Base-by-base conservation (phyloP, 169 alveolate species). In the Hepatocystis sp. region DNA sequence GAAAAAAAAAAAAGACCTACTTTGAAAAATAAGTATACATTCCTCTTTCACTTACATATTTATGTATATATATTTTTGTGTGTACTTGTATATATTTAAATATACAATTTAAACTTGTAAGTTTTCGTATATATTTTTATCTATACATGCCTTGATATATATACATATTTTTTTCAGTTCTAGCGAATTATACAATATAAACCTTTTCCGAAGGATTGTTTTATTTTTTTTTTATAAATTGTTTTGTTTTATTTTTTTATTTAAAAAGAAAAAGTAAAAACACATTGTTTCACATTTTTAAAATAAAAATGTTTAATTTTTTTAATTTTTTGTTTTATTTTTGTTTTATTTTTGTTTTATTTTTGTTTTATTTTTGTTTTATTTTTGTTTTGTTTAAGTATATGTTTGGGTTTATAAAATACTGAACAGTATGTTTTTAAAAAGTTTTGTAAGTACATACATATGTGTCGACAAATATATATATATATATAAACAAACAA, bases 121-220 rank as follows among this genome's bases (percentile, higher is more conserved):
- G n/a, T n/a, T n/a, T n/a, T n/a, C n/a, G n/a, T n/a, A n/a, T n/a
- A n/a, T n/a, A n/a, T n/a, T n/a, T n/a, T n/a, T n/a, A n/a, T n/a
- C n/a, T n/a, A n/a, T n/a, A n/a, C n/a, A n/a, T n/a, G n/a, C n/a
- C n/a, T n/a, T n/a, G n/a, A n/a, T n/a, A n/a, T n/a, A n/a, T n/a
- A n/a, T n/a, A n/a, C 23, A n/a, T 30, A 8, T 32, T 13, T 51
- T 49, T 28, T 76, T 76, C 36, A 76, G 88, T 60, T 42, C 66
- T 58, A 58, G 78, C 23, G 58, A 64, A 49, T 42, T 76, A 76
- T 52, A 76, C 88, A 52, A 76, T 60, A 56, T 76, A 51, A 76
- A 76, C 17, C 23, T 13, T 34, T 67, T 36, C 32, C n/a, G 53
- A 19, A 15, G 15, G 23, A 40, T 34, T 15, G n/a, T 47, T 34